These are phyloP conservation scores for Apiotrichum porosum DNA, from an alignment of 1,284 basidiomycete species.

Conservation along the genomic window DNA sequence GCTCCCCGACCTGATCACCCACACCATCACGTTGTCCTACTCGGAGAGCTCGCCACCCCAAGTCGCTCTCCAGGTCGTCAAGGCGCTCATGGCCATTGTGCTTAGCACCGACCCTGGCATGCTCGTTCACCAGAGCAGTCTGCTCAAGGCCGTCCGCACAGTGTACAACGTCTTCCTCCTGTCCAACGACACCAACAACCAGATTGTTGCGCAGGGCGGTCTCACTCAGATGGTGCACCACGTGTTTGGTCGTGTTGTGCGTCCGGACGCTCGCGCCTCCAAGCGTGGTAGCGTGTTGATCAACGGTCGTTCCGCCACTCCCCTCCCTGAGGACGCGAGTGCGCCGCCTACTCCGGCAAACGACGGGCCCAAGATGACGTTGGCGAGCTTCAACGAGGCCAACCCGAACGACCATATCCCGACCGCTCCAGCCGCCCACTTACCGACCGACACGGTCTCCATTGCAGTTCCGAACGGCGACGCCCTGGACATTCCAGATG, in stretches of 20 bases:
- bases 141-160: constrained; percentile 89
- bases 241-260: constrained; percentile 67
- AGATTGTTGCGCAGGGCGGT: constrained; percentile 93
- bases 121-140: constrained; percentile 84
- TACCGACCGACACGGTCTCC: constrained; percentile 30
- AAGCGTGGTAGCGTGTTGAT: background rate
- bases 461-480: constrained; percentile 42
- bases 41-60: constrained; percentile 77
- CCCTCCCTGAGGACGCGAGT: background rate
- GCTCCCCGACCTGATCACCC: constrained; percentile 82
- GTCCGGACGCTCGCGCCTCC: constrained; percentile 27
- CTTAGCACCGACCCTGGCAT: constrained; percentile 67
- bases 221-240: constrained; percentile 96
- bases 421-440: constrained; percentile 25
- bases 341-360: background rate
- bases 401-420: constrained; percentile 49
- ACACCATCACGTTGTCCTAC: constrained; percentile 90
- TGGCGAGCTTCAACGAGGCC: constrained; percentile 38
- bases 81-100: constrained; percentile 81
- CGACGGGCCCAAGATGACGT: constrained; percentile 5
- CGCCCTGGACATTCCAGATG: constrained; percentile 33
- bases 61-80: constrained; percentile 91
- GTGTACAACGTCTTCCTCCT: constrained; percentile 95
- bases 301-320: background rate
- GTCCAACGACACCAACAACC: constrained; percentile 81